Evolutionary conservation across 169 alveolate genomes (phyloP).

Genomic region (Plasmodium vinckei): DNA sequence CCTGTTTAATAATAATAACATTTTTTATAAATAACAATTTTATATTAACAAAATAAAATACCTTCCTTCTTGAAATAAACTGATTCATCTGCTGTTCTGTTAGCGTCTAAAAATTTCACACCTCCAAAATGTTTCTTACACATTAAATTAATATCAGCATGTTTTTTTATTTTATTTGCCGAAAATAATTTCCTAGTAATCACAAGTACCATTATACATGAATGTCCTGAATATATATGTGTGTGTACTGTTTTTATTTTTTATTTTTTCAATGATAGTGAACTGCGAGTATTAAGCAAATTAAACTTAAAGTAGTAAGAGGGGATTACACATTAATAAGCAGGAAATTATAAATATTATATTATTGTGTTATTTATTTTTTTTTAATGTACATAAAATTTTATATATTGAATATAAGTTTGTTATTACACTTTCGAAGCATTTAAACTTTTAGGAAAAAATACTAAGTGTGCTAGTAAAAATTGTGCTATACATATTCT

Average conservation of each 20-base stretch:
- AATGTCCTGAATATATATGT: background rate
- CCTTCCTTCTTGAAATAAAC: constrained; percentile 83
- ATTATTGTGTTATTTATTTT: too few relatives aligned
- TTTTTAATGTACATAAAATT: too few relatives aligned
- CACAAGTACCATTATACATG: constrained; percentile 40
- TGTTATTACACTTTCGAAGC: too few relatives aligned
- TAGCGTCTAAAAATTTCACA: constrained; percentile 80
- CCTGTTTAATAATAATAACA: background rate
- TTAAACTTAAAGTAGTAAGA: too few relatives aligned
- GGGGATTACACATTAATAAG: too few relatives aligned
- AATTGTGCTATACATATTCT: too few relatives aligned
- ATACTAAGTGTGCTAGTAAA: too few relatives aligned
- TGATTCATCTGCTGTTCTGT: constrained; percentile 79
- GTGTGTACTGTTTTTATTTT: background rate
- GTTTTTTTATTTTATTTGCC: constrained; percentile 29
- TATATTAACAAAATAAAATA: background rate
- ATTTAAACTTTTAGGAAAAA: too few relatives aligned
- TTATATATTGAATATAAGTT: too few relatives aligned
- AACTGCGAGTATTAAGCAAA: too few relatives aligned
- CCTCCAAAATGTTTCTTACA: constrained; percentile 72
- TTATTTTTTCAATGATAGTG: too few relatives aligned
- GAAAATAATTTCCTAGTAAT: constrained; percentile 26
- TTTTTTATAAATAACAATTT: background rate
- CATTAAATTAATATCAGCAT: constrained; percentile 41
- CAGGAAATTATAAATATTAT: too few relatives aligned